Base-by-base conservation (phyloP, 78 protist species). In the Thecamonas trahens region DNA sequence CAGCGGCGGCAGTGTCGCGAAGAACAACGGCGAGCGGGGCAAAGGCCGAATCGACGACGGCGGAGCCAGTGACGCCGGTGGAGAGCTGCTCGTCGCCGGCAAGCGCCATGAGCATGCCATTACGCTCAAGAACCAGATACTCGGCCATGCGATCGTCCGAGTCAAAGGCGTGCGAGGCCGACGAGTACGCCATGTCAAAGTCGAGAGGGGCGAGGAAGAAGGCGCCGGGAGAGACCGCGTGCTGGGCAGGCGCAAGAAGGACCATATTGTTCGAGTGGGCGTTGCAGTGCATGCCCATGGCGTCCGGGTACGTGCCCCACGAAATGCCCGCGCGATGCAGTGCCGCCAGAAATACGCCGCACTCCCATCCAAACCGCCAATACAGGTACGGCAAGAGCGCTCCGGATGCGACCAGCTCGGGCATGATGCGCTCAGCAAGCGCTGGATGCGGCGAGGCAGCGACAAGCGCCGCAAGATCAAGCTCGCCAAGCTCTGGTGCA, bases 101-200 rank as follows among this genome's bases (percentile, higher is more conserved):
- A n/a, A n/a, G n/a, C n/a, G n/a, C n/a, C n/a, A n/a, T n/a, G n/a
- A n/a, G n/a, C n/a, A n/a, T n/a, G n/a, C n/a, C n/a, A n/a, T n/a
- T n/a, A n/a, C n/a, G n/a, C n/a, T n/a, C n/a, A n/a, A n/a, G n/a
- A n/a, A n/a, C n/a, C n/a, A n/a, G n/a, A n/a, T n/a, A n/a, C n/a
- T n/a, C n/a, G n/a, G n/a, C n/a, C n/a, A n/a, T n/a, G n/a, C n/a
- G n/a, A n/a, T n/a, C n/a, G n/a, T n/a, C n/a, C n/a, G n/a, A n/a
- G n/a, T n/a, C n/a, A n/a, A n/a, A n/a, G n/a, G n/a, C n/a, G n/a
- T n/a, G n/a, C n/a, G n/a, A n/a, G n/a, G n/a, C n/a, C n/a, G n/a
- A n/a, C n/a, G n/a, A n/a, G n/a, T n/a, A 67, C 34, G 71, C 53
- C 71, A 67, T 67, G n/a, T 67, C 71, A 17, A 67, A 67, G 59